Percentiles rank a stretch among this genome's conserved stretches.
phyloP scores from a whole-genome alignment of 1,284 basidiomycete genomes.

The Fomitopsis pinicola region DNA sequence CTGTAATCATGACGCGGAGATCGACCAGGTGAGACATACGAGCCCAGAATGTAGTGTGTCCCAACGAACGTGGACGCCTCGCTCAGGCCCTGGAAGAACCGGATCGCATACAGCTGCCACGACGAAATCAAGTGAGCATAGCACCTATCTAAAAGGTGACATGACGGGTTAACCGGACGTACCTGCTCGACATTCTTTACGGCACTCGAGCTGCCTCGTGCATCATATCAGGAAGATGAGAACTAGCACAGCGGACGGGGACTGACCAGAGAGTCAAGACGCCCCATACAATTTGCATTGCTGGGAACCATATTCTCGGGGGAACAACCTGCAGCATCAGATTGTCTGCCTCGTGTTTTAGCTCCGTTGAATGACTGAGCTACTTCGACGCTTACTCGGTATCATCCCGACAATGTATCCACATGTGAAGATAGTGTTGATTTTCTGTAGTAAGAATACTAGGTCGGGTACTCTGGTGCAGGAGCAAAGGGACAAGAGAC shows the following conservation, averaged over 20 bases:
- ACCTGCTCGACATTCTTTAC: slow-evolving; percentile 56
- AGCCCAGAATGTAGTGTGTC: slow-evolving; percentile 70
- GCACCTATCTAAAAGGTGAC: not conserved
- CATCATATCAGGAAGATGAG: not conserved
- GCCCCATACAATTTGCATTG: slow-evolving; percentile 64
- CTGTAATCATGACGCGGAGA: no score
- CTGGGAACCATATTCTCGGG: slow-evolving; percentile 63
- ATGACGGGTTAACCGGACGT: not conserved
- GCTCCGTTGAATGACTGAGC: no score
- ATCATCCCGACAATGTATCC: slow-evolving; percentile 73
- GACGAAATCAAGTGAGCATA: not conserved
- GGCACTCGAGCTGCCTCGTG: slow-evolving; percentile 43
- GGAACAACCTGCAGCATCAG: slow-evolving; percentile 56
- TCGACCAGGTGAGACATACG: slow-evolving; percentile 33
- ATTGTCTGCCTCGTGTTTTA: slow-evolving; percentile 40
- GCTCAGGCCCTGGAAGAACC: slow-evolving; percentile 71
- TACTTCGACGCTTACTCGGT: slow-evolving; percentile 42
- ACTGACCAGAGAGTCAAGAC: slow-evolving; percentile 56
- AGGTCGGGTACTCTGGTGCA: not conserved
- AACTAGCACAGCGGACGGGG: not conserved
- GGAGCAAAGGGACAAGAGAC: slow-evolving; percentile 4
- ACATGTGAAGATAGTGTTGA: slow-evolving; percentile 69
- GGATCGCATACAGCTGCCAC: slow-evolving; percentile 60
- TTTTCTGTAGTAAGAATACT: slow-evolving; percentile 37
- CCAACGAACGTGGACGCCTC: slow-evolving; percentile 75